A percentile compares a stretch with the other conserved stretches of the same genome.
phyloP scores from a whole-genome alignment of 2,329 filamentous ascomycete species.

The Hymenoscyphus repandus region DNA sequence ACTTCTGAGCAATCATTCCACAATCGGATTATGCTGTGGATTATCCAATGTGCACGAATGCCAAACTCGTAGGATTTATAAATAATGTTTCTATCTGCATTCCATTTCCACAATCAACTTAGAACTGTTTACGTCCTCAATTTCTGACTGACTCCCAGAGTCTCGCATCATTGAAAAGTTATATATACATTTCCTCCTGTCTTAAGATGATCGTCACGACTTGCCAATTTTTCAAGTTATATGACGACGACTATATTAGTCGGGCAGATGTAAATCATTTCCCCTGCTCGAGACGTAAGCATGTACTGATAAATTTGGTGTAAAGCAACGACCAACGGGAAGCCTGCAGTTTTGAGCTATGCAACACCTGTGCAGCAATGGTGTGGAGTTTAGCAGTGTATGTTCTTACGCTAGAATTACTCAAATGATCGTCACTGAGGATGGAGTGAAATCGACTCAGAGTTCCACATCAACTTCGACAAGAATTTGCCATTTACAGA shows the following conservation, averaged over 20 bases:
- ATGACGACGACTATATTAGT: not conserved
- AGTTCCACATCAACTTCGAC: not conserved
- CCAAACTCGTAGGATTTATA: no score
- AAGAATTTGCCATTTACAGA: not conserved
- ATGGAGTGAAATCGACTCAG: not conserved
- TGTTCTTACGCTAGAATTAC: slow-evolving; percentile 1
- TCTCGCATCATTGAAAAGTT: no score
- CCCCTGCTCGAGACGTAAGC: not conserved
- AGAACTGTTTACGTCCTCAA: no score
- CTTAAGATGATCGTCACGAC: not conserved
- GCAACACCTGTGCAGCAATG: not conserved
- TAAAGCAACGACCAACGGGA: not conserved
- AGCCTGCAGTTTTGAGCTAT: not conserved
- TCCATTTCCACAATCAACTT: no score
- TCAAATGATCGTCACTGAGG: not conserved
- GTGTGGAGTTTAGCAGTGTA: not conserved
- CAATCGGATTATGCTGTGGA: no score
- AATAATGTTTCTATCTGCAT: no score
- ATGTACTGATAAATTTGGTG: not conserved
- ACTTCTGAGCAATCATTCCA: no score
- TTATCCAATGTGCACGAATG: no score
- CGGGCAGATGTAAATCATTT: not conserved
- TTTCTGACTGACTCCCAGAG: no score
- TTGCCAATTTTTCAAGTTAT: slow-evolving; percentile 2
- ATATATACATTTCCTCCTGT: no score